Base-by-base conservation (phyloP, 2,329 filamentous ascomycete species). In the Fusarium tanahbumbuense region DNA sequence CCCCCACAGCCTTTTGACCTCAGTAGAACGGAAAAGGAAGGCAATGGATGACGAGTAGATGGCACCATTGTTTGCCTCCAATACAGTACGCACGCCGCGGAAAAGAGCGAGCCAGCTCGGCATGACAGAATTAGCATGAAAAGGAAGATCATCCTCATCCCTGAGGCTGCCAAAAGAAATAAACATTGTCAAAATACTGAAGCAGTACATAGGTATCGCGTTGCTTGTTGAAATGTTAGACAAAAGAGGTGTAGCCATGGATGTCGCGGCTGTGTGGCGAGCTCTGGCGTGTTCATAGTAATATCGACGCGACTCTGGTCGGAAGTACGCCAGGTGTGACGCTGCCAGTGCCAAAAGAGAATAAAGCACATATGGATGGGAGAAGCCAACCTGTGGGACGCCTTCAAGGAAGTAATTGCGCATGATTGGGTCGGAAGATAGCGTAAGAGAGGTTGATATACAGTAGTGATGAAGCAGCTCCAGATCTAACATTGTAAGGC, bases 391-490 rank as follows among this genome's bases (percentile, higher is more conserved):
- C 47, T 50, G 47, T 11, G 47, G 47, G n/a, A 37, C 20, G 28
- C 20, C 18, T 23, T 50, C 30, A 8, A 50, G 47, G 30, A 50
- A 50, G 20, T 37, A 50, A 22, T 50, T 50, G n/a, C 47, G 30
- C 4, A 37, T 8, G 9, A 37, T 50, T 25, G 47, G 47, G n/a
- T 50, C 30, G 3, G 47, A 50, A 13, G 47, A 50, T 27, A 50
- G 30, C 20, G 47, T 50, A 20, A 50, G 20, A 37, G 30, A 37
- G 30, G 47, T 50, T 16, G 47, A 37, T 50, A 50, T 50, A n/a
- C 47, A 25, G 34, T 52, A 52, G 18, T 52, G 49, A 41, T 52
- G 49, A 28, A 52, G 49, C 27, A 52, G 49, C 23, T 52, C 49
- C 23, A 52, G 16, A 20, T 52, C 49, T 52, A 52, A 4, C 11